A percentile compares a stretch with the other conserved stretches of the same genome.
These are phyloP conservation scores for Cladosporium sp. DNA, from an alignment of 2,329 filamentous ascomycete species.

Conservation along the genomic window DNA sequence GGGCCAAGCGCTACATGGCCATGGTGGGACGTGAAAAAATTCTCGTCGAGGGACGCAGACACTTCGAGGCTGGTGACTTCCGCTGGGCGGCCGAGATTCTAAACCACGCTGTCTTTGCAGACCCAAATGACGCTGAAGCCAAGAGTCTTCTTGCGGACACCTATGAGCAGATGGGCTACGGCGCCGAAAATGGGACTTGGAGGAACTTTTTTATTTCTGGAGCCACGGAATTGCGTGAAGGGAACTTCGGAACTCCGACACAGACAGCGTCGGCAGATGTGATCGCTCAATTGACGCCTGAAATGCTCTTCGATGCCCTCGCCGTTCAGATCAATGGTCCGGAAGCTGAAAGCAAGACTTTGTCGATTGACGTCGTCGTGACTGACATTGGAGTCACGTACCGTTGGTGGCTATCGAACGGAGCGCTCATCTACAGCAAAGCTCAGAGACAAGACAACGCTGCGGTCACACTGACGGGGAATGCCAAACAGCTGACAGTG, in stretches of 20 bases:
- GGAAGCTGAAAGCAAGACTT: background rate
- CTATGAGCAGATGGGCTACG: background rate
- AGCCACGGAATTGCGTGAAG: background rate
- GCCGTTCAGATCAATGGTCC: background rate
- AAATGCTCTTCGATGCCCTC: background rate
- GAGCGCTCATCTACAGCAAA: background rate
- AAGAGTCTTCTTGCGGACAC: background rate
- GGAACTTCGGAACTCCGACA: background rate
- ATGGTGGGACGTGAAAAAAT: slow-evolving; percentile 4
- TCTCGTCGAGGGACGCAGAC: background rate
- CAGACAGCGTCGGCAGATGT: background rate
- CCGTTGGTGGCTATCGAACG: background rate
- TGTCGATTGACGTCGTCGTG: background rate
- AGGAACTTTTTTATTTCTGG: background rate
- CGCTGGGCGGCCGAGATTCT: background rate
- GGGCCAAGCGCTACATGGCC: slow-evolving; percentile 5
- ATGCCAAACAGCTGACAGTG: background rate
- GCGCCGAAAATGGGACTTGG: background rate
- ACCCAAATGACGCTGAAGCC: background rate
- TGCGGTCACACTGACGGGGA: background rate
- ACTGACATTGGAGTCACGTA: background rate
- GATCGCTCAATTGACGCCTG: background rate
- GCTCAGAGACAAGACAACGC: background rate
- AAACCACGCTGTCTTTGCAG: background rate
- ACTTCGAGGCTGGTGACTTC: background rate